phyloP scores from a whole-genome alignment of 495 filamentous ascomycete species.

The Clavariopsis aquatica region DNA sequence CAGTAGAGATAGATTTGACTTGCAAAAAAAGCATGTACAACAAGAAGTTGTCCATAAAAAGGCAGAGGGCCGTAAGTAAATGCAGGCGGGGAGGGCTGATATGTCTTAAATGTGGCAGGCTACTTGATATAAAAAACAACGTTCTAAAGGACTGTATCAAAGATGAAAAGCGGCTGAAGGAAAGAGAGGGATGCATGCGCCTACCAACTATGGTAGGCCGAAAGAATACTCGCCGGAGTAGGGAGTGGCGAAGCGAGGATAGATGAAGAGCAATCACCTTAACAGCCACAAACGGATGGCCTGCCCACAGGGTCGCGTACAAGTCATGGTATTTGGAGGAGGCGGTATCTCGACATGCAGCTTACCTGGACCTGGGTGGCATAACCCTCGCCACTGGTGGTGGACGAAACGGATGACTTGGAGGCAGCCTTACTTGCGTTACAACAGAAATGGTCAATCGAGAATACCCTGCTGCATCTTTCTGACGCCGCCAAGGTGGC shows the following conservation, averaged over 20 bases:
- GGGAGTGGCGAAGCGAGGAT: slow-evolving; percentile 3
- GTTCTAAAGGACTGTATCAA: background rate
- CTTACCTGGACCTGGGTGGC: background rate
- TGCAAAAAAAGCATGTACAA: background rate
- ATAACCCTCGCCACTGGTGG: slow-evolving; percentile 15
- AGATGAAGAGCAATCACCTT: slow-evolving; percentile 10
- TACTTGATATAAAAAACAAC: slow-evolving; percentile 6
- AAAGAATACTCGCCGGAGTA: background rate
- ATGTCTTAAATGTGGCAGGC: background rate
- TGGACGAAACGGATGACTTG: slow-evolving; percentile 15
- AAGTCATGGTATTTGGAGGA: slow-evolving; percentile 15
- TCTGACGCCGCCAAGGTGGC: slow-evolving; percentile 1
- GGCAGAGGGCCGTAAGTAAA: background rate
- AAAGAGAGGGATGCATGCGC: background rate
- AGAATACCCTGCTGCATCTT: background rate
- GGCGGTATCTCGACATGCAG: slow-evolving; percentile 6
- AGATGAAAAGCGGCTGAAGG: slow-evolving; percentile 6
- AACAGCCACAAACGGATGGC: background rate
- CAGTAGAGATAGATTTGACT: background rate
- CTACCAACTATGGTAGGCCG: slow-evolving; percentile 8
- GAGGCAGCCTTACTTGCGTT: background rate
- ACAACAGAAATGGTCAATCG: background rate
- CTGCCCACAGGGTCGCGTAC: background rate
- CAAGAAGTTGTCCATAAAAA: background rate
- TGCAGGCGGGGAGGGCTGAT: background rate